Conservation (phyloP, 331 rosid species). For the Stylosanthes scabra region DNA sequence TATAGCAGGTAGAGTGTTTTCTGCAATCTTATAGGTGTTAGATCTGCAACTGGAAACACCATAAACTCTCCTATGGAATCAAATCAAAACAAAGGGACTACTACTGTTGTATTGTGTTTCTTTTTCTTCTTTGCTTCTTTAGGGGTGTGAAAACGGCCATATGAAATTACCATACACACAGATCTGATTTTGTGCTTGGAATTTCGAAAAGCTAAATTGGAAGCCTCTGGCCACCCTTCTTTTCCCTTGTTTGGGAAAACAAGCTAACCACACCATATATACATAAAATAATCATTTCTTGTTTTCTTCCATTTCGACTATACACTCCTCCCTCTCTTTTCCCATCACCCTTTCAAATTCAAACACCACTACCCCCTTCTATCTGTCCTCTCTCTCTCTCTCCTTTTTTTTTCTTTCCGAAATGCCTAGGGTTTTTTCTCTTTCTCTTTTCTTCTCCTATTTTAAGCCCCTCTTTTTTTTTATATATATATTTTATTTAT, state of each 20-base stretch:
- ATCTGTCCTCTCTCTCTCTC: background rate
- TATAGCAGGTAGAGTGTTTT: constrained; percentile 65
- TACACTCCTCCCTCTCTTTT: too few species aligned
- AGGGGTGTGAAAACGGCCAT: constrained; percentile 29
- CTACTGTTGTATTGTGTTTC: constrained; percentile 61
- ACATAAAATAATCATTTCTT: constrained; percentile 10
- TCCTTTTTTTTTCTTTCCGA: background rate
- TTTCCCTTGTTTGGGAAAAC: constrained; percentile 38
- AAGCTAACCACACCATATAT: background rate
- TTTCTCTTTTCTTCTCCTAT: background rate
- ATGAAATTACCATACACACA: constrained; percentile 32
- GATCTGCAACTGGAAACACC: constrained; percentile 73
- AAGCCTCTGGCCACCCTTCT: constrained; percentile 32
- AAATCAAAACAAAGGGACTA: constrained; percentile 20
- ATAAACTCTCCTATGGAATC: background rate
- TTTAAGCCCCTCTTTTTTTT: constrained; percentile 7
- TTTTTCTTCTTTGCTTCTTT: background rate
- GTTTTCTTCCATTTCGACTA: constrained; percentile 20
- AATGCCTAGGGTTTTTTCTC: constrained; percentile 45
- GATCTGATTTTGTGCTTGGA: constrained; percentile 27
- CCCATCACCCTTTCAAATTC: too few species aligned
- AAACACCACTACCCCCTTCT: background rate
- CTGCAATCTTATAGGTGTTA: constrained; percentile 56
- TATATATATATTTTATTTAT: background rate
- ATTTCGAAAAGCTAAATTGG: constrained; percentile 33